Conservation (phyloP, 2,329 filamentous ascomycete species). For the Rachicladosporium sp. region DNA sequence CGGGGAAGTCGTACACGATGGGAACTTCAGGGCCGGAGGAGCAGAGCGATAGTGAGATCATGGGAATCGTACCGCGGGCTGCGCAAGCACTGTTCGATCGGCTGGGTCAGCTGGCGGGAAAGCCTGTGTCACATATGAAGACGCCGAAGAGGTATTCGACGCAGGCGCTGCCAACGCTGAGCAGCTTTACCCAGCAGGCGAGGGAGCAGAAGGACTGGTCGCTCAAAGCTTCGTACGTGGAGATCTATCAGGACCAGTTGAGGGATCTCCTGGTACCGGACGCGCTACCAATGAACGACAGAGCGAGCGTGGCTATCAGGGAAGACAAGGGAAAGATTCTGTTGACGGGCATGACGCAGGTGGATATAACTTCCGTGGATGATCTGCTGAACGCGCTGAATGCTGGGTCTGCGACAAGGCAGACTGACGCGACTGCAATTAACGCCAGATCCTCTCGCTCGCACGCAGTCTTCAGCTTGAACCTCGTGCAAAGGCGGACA, state of each 20-base stretch:
- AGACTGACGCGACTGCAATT: conserved; percentile 93
- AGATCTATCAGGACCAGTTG: conserved; percentile 96
- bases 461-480: conserved; percentile 92
- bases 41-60: conserved; percentile 18
- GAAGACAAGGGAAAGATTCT: conserved; percentile 96
- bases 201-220: conserved; percentile 49
- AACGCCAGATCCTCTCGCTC: conserved; percentile 97
- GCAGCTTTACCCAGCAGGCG: conserved; percentile 9
- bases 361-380: conserved; percentile 81
- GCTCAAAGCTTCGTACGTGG: conserved; percentile 60
- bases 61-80: conserved; percentile 90
- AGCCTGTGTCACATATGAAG: conserved; percentile 53
- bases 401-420: conserved; percentile 85
- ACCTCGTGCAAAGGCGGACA: conserved; percentile 73
- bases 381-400: conserved; percentile 82
- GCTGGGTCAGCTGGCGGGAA: conserved; percentile 56
- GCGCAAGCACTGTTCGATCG: conserved; percentile 79
- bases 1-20: conserved; percentile 98
- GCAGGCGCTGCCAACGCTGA: conserved; percentile 36
- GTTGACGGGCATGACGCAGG: conserved; percentile 75
- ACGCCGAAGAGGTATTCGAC: conserved; percentile 69
- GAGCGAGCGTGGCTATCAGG: conserved; percentile 73
- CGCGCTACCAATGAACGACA: conserved; percentile 53
- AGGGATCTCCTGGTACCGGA: conserved; percentile 81
- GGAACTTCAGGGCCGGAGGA: conserved; percentile 80